Base-by-base conservation (phyloP, 306 rosid species). In the Vachellia collinsii region DNA sequence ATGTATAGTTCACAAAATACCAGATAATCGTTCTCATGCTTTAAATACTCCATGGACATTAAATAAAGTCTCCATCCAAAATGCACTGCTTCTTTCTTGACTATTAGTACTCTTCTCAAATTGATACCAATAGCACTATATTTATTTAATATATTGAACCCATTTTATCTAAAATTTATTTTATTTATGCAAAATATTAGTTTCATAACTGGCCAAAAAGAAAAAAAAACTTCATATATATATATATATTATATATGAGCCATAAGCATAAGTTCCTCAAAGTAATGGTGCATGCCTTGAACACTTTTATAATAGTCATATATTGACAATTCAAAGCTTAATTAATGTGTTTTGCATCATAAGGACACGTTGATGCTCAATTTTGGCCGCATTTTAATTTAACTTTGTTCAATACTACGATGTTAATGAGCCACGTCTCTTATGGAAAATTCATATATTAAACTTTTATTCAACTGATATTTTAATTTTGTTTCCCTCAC, bases 301-400 rank as follows among this genome's bases (percentile, higher is more conserved):
- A 58, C 10, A 10, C 16, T 22, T 59, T 58, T 58, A 5, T 20
- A 10, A 22, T 2, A 36, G n/a, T 7, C 44, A 36, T 38, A 58
- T n/a, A 8, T 39, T 39, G 72, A 39, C 12, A 51, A 65, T 67
- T 77, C 42, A 20, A 77, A 17, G 29, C 44, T 8, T 61, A 11
- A 12, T 61, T 1, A 34, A 13, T 36, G 70, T 65, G 71, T 66
- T 66, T 66, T 17, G 41, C 29, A 66, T 39, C 43, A 41, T 8
- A 17, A 37, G 47, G 71, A 38, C 47, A 66, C 37, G 44, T 66
- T 38, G 74, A 37, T 61, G 36, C 67, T 70, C 59, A 17, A 64
- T 63, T 38, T 73, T 51, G 38, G 5, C 7, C 36, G 29, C 43
- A 19, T 71, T 71, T 4, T 7, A 17, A 34, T 51, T 1, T 51